Evolutionary conservation across 345 rosid species (phyloP), one percentile per base, ranked within the genome.

Genomic region (Isatis tinctoria): DNA sequence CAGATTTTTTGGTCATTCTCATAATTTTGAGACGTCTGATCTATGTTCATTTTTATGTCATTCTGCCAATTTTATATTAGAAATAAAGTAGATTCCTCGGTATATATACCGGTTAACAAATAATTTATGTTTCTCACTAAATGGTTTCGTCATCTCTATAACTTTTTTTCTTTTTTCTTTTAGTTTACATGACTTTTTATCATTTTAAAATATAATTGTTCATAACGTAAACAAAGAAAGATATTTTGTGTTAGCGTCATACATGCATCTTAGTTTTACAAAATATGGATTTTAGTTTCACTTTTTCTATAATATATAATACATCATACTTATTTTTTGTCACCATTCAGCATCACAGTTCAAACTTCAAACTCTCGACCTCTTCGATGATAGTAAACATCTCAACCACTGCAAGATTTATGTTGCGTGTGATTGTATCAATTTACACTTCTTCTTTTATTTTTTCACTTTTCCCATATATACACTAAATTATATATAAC

Each of bases 261-360:
- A 27, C 30, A 3, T 26, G 4, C 32, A 4, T 32, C 4, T 49
- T 14, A 47, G 20, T 47, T 47, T 7, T 48, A 10, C 28, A 20
- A 49, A 49, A 49, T n/a, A 51, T 11, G n/a, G 8, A 22, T 11
- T 51, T 17, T 11, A 24, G n/a, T 11, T 51, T 24, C n/a, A 35
- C 14, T 17, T 33, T 57, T 60, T 60, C 45, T 35, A 60, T 4
- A 22, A 22, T 13, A 26, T 60, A 6, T 13, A 7, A 22, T 8
- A 22, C 32, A 3, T 1, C 13, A 20, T 60, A 60, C 16, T 3
- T 37, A 5, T 1, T 11, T 27, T 27, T 67, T 67, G 60, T 56
- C 7, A 69, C 49, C 69, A 75, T 53, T 75, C 79, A 22, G 64
- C 39, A 52, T 75, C 79, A 32, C 13, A 48, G 17, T 35, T 35